Percentiles rank a stretch among this genome's conserved stretches.
These are phyloP conservation scores for Halophytophthora batemanensis DNA, from an alignment of 352 stramenopile genomes.

Conservation along the genomic window DNA sequence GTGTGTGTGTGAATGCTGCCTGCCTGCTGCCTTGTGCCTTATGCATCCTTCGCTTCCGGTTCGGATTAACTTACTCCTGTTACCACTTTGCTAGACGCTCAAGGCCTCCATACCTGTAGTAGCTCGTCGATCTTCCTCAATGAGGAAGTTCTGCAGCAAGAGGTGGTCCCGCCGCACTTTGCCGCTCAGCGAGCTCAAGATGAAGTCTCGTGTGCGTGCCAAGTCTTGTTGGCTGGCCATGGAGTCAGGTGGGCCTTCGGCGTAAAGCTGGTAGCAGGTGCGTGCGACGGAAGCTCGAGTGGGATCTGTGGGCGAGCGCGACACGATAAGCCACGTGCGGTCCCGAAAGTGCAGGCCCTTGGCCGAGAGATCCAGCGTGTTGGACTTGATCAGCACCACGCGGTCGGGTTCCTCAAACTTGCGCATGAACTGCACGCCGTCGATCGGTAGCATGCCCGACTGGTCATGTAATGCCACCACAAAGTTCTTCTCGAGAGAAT, in stretches of 20 bases:
- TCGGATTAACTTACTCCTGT: background rate
- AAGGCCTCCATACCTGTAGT: conserved; percentile 15
- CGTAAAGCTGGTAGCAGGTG: conserved; percentile 31
- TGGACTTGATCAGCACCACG: conserved; percentile 28
- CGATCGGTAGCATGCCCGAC: conserved; percentile 23
- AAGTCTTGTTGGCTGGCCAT: conserved; percentile 11
- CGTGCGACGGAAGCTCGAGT: conserved; percentile 21
- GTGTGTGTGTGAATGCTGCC: too few species aligned
- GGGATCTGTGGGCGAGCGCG: conserved; percentile 25
- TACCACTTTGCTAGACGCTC: conserved; percentile 5
- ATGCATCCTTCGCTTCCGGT: too few species aligned
- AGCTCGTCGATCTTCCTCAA: conserved; percentile 25
- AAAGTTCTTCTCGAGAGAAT: conserved; percentile 38
- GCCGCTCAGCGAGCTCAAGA: conserved; percentile 27
- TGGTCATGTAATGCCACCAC: conserved; percentile 27
- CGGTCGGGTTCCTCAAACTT: conserved; percentile 30
- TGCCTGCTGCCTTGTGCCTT: too few species aligned
- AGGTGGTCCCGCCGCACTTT: conserved; percentile 27
- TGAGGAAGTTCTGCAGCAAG: conserved; percentile 30
- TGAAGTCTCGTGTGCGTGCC: conserved; percentile 21
- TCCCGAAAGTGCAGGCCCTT: conserved; percentile 28
- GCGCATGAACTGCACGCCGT: conserved; percentile 32
- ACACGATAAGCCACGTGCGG: conserved; percentile 35
- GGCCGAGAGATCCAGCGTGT: conserved; percentile 21
- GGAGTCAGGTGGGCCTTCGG: conserved; percentile 17